Percentiles rank a stretch among this genome's conserved stretches.
These are phyloP conservation scores for Penicillium subrubescens DNA, from an alignment of 495 filamentous ascomycete species.

Conservation along the genomic window DNA sequence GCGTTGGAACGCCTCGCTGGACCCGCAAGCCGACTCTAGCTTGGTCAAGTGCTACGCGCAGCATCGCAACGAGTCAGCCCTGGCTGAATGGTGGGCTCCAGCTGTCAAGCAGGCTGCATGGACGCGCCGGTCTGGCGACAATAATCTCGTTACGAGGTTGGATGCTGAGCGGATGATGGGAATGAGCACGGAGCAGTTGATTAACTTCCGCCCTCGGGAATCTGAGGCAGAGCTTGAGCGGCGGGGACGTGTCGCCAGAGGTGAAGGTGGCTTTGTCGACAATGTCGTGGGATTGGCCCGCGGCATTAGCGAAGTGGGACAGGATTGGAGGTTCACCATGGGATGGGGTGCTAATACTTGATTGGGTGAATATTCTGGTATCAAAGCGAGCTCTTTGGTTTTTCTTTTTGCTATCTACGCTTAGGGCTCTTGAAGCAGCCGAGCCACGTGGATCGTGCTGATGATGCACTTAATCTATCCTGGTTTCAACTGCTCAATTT, in stretches of 20 bases:
- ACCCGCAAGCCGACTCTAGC: constrained; percentile 10
- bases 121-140: constrained; percentile 20
- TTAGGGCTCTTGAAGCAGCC: not conserved
- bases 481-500: not conserved
- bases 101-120: constrained; percentile 42
- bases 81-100: constrained; percentile 41
- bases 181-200: constrained; percentile 21
- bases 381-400: not conserved
- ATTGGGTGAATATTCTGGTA: not conserved
- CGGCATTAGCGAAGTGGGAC: constrained; percentile 29
- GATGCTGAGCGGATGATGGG: constrained; percentile 30
- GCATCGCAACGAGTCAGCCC: constrained; percentile 29
- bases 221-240: constrained; percentile 31
- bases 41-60: constrained; percentile 29
- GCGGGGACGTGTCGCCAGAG: constrained; percentile 27
- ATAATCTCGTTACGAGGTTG: constrained; percentile 21
- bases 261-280: constrained; percentile 34
- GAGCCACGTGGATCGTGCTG: not conserved
- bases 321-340: constrained; percentile 29
- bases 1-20: constrained; percentile 35
- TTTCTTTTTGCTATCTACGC: not conserved
- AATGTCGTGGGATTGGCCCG: constrained; percentile 32
- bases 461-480: not conserved
- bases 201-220: constrained; percentile 11
- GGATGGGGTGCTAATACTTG: constrained; percentile 35